These are phyloP conservation scores for Gentiana straminea DNA, from an alignment of 257 asterid genomes.

Conservation along the genomic window DNA sequence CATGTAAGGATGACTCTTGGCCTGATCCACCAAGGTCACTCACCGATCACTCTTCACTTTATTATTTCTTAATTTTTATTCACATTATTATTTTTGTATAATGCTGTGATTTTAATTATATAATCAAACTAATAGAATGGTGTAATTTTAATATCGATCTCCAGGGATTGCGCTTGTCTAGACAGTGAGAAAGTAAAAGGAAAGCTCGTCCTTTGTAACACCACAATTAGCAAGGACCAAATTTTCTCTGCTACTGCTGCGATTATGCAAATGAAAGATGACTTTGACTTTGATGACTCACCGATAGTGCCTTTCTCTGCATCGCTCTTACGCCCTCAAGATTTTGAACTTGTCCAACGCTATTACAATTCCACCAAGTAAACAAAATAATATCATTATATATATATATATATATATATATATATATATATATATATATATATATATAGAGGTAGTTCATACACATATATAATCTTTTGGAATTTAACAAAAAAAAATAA, in stretches of 20 bases:
- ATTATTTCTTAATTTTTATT: no score
- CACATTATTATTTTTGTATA: no score
- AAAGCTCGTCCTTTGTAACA: slow-evolving; percentile 24
- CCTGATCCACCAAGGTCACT: no score
- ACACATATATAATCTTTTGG: no score
- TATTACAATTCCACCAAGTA: slow-evolving; percentile 12
- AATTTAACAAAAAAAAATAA: no score
- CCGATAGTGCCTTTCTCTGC: slow-evolving; percentile 15
- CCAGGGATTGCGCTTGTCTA: slow-evolving; percentile 14
- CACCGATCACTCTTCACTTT: no score
- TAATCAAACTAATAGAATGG: no score
- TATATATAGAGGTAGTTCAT: no score
- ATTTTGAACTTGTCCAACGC: neutral
- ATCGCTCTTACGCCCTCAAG: neutral
- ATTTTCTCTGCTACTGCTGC: slow-evolving; percentile 12
- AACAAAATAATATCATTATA: neutral
- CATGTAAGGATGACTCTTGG: no score
- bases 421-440: no score
- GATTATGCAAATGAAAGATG: neutral
- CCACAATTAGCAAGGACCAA: neutral
- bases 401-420: no score
- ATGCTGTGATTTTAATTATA: no score
- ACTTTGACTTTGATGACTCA: slow-evolving; percentile 4
- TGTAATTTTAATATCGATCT: neutral
- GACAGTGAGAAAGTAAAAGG: slow-evolving; percentile 20